Percentiles rank a stretch among this genome's conserved stretches.
These are phyloP conservation scores for Penicillium palitans DNA, from an alignment of 2,329 filamentous ascomycete genomes.

Conservation along the genomic window DNA sequence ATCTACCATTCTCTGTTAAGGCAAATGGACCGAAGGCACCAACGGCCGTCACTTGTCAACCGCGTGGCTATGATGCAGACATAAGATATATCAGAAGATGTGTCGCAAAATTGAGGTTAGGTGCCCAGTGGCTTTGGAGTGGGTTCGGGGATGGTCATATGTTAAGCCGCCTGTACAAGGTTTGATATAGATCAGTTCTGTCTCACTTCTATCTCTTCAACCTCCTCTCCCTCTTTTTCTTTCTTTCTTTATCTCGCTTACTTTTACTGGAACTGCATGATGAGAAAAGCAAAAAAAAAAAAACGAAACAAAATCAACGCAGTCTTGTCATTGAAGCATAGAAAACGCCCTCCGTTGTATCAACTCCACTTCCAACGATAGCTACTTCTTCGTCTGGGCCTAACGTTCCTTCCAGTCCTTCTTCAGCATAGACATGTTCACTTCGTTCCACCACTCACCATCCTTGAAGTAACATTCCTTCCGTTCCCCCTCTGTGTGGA, in stretches of 20 bases:
- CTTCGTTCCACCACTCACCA: not conserved
- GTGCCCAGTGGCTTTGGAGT: not conserved
- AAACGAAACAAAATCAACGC: not conserved
- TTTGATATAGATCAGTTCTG: not conserved
- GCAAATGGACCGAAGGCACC: not conserved
- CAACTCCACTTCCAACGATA: not conserved
- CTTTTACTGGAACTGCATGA: not conserved
- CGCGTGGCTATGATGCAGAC: constrained; percentile 10
- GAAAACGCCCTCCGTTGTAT: not conserved
- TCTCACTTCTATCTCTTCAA: not conserved
- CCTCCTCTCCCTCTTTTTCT: not conserved
- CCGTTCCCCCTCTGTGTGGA: not conserved
- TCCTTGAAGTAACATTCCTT: not conserved
- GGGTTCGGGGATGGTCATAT: not conserved
- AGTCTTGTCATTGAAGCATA: not conserved
- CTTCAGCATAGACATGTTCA: not conserved
- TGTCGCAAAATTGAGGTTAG: not conserved
- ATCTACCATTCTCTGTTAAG: not conserved
- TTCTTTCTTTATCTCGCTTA: not conserved
- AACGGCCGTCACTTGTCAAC: constrained; percentile 12
- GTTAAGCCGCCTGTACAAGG: not conserved
- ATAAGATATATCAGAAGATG: not conserved
- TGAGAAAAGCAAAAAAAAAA: not conserved
- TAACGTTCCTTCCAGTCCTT: not conserved
- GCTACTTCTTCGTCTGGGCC: not conserved